phyloP scores from a whole-genome alignment of 805 yeast species.

The Candida corydali region DNA sequence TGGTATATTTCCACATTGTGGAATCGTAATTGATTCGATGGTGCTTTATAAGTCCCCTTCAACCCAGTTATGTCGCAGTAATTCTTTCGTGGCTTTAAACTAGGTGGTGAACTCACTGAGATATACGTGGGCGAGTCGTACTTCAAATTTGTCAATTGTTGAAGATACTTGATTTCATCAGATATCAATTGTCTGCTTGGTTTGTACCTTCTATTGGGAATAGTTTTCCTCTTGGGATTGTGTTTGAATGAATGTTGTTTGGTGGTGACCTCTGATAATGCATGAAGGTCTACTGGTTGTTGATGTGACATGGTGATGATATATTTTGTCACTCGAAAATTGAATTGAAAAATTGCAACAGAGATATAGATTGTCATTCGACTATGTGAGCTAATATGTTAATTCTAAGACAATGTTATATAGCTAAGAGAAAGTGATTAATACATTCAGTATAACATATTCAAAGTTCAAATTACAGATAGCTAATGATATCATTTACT shows the following conservation, averaged over 20 bases:
- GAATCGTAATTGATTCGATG: slow-evolving; percentile 70
- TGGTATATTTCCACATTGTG: slow-evolving; percentile 78
- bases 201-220: slow-evolving; percentile 62
- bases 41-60: slow-evolving; percentile 70
- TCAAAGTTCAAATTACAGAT: too few species aligned
- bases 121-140: slow-evolving; percentile 62
- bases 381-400: too few species aligned
- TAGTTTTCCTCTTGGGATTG: slow-evolving; percentile 36
- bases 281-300: slow-evolving; percentile 9
- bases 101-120: slow-evolving; percentile 81
- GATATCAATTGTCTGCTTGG: slow-evolving; percentile 66
- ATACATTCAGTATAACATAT: too few species aligned
- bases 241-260: slow-evolving; percentile 54
- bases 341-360: too few species aligned
- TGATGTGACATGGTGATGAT: neutral
- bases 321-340: too few species aligned
- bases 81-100: slow-evolving; percentile 70
- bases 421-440: too few species aligned
- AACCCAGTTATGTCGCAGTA: slow-evolving; percentile 95
- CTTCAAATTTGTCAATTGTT: slow-evolving; percentile 33
- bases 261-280: slow-evolving; percentile 23
- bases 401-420: too few species aligned
- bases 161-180: slow-evolving; percentile 72
- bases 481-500: neutral
- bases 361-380: too few species aligned